These are phyloP conservation scores for Hsuehochloa calcarea DNA, from an alignment of 176 grass and related monocot species.

Conservation along the genomic window DNA sequence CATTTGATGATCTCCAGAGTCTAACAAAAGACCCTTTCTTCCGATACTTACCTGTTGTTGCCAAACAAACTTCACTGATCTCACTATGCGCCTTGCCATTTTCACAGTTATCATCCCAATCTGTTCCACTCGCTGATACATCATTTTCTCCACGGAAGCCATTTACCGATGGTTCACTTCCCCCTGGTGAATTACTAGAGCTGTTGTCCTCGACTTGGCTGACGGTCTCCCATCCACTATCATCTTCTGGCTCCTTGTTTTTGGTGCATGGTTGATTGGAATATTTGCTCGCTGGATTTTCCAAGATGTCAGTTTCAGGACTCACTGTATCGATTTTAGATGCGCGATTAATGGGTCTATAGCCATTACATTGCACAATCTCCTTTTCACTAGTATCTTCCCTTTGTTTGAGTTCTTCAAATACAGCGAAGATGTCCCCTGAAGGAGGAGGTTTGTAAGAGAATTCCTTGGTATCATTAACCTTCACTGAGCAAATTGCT, in stretches of 20 bases:
- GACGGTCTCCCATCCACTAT: constrained; percentile 80
- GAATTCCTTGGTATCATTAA: constrained; percentile 49
- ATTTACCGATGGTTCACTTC: constrained; percentile 65
- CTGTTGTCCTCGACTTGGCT: constrained; percentile 65
- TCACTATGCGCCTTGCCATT: constrained; percentile 45
- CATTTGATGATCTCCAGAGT: constrained; percentile 64
- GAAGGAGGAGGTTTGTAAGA: constrained; percentile 43
- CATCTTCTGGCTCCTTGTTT: constrained; percentile 52
- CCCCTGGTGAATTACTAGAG: constrained; percentile 57
- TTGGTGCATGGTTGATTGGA: background rate
- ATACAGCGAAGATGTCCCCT: constrained; percentile 68
- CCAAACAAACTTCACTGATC: constrained; percentile 62
- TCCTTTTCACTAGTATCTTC: constrained; percentile 54
- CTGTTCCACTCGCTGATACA: constrained; percentile 52
- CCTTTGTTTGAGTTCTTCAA: constrained; percentile 60
- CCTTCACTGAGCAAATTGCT: constrained; percentile 32
- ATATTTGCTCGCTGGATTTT: constrained; percentile 41
- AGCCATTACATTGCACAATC: constrained; percentile 49
- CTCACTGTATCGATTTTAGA: constrained; percentile 40
- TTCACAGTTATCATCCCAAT: constrained; percentile 61
- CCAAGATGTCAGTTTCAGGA: constrained; percentile 48
- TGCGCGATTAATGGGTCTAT: constrained; percentile 33
- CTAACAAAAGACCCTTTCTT: constrained; percentile 47
- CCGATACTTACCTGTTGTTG: constrained; percentile 28
- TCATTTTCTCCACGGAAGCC: constrained; percentile 37